These are phyloP conservation scores for Colletotrichum incanum DNA, from an alignment of 2,329 filamentous ascomycete genomes.

Conservation along the genomic window DNA sequence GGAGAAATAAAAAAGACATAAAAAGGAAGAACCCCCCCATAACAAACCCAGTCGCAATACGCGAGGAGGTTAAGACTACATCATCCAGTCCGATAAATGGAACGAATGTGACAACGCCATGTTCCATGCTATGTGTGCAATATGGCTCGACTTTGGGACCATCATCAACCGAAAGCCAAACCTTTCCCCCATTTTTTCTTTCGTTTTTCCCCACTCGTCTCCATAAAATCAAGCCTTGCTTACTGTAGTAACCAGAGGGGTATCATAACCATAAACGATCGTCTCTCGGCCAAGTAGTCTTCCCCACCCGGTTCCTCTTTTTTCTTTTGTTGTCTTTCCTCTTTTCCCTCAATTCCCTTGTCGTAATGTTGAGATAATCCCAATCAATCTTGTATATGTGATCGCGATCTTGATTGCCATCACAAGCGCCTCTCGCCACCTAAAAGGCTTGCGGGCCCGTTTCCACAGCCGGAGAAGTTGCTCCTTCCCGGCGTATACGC, in stretches of 20 bases:
- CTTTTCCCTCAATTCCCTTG: too few species aligned
- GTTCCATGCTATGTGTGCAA: background rate
- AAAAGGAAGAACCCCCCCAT: too few species aligned
- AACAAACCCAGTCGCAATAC: background rate
- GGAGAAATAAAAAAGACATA: background rate
- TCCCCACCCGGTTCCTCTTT: background rate
- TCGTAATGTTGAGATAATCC: background rate
- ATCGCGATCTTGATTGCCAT: background rate
- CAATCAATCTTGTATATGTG: background rate
- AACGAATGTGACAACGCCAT: constrained; percentile 7
- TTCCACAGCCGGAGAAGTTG: constrained; percentile 52
- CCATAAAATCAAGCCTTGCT: constrained; percentile 13
- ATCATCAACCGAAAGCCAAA: background rate
- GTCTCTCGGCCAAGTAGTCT: constrained; percentile 10
- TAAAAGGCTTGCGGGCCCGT: constrained; percentile 51
- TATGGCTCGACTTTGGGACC: background rate
- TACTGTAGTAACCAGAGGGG: constrained; percentile 30
- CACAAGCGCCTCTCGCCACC: background rate
- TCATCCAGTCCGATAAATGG: background rate
- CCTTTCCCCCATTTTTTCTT: background rate
- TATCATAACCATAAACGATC: constrained; percentile 42
- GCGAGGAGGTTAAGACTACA: background rate
- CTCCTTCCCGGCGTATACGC: constrained; percentile 51
- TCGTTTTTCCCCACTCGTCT: background rate
- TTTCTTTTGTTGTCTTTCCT: background rate